Percentiles rank a stretch among this genome's conserved stretches.
These are phyloP conservation scores for Vigna radiata DNA, from an alignment of 306 rosid genomes.

Conservation along the genomic window DNA sequence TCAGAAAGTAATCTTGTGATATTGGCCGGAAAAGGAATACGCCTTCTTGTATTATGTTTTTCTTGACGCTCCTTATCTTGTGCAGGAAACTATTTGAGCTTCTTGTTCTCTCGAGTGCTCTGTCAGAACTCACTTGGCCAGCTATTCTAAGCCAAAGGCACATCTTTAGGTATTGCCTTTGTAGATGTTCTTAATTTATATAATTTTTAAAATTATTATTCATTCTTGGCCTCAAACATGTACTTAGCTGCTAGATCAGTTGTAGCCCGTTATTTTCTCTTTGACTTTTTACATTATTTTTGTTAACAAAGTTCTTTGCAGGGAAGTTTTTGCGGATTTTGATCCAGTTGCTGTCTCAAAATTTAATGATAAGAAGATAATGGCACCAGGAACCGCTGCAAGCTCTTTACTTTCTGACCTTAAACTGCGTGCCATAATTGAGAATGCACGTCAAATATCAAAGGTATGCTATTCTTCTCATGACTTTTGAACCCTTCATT, in stretches of 20 bases:
- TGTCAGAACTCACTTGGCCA: slow-evolving; percentile 87
- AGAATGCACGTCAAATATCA: slow-evolving; percentile 69
- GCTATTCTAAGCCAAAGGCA: slow-evolving; percentile 75
- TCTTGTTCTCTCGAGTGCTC: slow-evolving; percentile 75
- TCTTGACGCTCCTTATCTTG: slow-evolving; percentile 42
- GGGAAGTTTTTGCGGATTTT: slow-evolving; percentile 79
- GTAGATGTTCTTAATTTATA: slow-evolving; percentile 8
- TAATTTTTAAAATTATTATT: background rate
- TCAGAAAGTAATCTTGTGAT: slow-evolving; percentile 35
- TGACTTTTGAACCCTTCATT: slow-evolving; percentile 16
- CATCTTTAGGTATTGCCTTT: slow-evolving; percentile 65
- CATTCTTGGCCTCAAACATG: slow-evolving; percentile 15
- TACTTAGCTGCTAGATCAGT: slow-evolving; percentile 25
- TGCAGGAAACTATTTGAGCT: slow-evolving; percentile 81
- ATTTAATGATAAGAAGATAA: slow-evolving; percentile 69
- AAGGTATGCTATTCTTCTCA: slow-evolving; percentile 63
- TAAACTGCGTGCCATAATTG: slow-evolving; percentile 69
- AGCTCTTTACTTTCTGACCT: slow-evolving; percentile 71
- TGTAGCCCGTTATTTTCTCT: background rate
- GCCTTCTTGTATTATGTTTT: slow-evolving; percentile 30
- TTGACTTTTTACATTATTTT: slow-evolving; percentile 23
- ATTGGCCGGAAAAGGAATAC: slow-evolving; percentile 15
- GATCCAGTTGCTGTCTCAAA: slow-evolving; percentile 69
- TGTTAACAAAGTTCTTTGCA: slow-evolving; percentile 57
- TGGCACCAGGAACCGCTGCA: slow-evolving; percentile 66